These are phyloP conservation scores for Haberlea rhodopensis DNA, from an alignment of 257 asterid species.

Conservation along the genomic window DNA sequence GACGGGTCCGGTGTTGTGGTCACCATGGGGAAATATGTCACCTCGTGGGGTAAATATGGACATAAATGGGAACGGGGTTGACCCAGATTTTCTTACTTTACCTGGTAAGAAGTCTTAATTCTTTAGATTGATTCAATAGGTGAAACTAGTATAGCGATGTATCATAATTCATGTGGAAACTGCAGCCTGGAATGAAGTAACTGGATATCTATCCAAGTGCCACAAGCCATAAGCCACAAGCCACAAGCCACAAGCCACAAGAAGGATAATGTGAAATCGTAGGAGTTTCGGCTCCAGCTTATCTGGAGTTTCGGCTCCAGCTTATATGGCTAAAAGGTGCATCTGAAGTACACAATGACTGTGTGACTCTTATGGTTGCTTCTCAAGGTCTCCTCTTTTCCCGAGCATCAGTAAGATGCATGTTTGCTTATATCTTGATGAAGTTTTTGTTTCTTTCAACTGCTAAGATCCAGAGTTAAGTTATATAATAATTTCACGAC, in stretches of 20 bases:
- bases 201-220: conserved; percentile 57
- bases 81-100: conserved; percentile 79
- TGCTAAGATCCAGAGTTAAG: too few relatives aligned
- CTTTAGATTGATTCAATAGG: neutral
- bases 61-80: conserved; percentile 88
- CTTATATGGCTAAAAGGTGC: neutral
- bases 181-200: conserved; percentile 87
- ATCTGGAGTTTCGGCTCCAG: too few relatives aligned
- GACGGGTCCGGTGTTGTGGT: conserved; percentile 96
- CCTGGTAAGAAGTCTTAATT: conserved; percentile 53
- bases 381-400: neutral
- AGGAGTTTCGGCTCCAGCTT: conserved; percentile 18
- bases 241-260: too few relatives aligned
- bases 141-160: neutral
- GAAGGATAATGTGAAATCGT: conserved; percentile 36
- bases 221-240: too few relatives aligned
- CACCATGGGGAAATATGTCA: conserved; percentile 92
- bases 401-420: too few relatives aligned
- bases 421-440: too few relatives aligned
- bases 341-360: neutral
- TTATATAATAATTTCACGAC: too few relatives aligned
- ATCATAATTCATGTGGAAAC: conserved; percentile 17
- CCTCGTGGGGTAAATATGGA: conserved; percentile 83
- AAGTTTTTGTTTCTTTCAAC: too few relatives aligned
- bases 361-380: neutral